Evolutionary conservation across 2,329 filamentous ascomycete species (phyloP).

Genomic region (Pyricularia grisea): DNA sequence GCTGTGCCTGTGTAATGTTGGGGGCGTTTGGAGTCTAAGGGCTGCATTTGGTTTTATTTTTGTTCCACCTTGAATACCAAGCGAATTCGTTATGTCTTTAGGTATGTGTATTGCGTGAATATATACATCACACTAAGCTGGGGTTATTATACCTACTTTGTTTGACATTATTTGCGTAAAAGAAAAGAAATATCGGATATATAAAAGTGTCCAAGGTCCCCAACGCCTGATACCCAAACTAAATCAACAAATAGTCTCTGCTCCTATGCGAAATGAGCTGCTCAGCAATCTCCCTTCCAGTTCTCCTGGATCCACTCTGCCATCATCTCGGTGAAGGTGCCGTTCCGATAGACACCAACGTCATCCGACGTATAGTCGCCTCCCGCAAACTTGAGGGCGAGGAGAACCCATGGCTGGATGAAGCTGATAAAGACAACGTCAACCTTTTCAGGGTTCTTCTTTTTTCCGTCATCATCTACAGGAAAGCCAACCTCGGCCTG

Average conservation of each 20-base stretch:
- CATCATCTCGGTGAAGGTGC: conserved; percentile 46
- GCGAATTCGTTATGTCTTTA: background rate
- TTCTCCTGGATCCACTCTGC: conserved; percentile 48
- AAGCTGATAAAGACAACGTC: conserved; percentile 92
- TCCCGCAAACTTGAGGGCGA: conserved; percentile 57
- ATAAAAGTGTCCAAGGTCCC: background rate
- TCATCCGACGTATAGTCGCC: conserved; percentile 38
- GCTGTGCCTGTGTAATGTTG: background rate
- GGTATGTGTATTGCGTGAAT: background rate
- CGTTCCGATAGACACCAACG: conserved; percentile 41
- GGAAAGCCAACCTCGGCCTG: conserved; percentile 60
- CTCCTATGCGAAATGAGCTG: background rate
- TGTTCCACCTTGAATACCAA: background rate
- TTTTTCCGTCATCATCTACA: conserved; percentile 16
- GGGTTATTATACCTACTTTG: background rate
- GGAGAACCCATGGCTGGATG: conserved; percentile 70
- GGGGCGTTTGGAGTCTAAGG: conserved; percentile 2
- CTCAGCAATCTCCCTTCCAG: conserved; percentile 41
- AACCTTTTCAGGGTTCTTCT: conserved; percentile 55
- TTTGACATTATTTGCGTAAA: background rate
- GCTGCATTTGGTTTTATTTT: background rate
- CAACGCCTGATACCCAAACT: background rate
- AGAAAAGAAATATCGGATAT: background rate
- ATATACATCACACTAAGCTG: background rate
- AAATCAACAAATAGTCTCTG: background rate